Conservation (phyloP, 345 rosid genomes). For the Corchorus capsularis region DNA sequence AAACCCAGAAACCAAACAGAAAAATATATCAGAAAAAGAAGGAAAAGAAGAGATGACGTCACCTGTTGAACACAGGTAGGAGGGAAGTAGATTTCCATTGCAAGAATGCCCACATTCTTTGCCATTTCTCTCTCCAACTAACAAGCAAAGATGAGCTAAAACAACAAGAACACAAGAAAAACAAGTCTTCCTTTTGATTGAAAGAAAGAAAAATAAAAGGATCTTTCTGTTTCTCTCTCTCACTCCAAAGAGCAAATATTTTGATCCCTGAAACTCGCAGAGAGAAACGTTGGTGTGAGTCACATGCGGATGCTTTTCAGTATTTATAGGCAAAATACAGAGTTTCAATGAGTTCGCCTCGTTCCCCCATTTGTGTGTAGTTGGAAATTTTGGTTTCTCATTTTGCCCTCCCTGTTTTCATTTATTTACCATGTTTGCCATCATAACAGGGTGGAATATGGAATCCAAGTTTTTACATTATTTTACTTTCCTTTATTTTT, state of each 20-base stretch:
- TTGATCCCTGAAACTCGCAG: conserved; percentile 9
- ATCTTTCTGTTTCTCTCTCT: not conserved
- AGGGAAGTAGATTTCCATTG: conserved; percentile 97
- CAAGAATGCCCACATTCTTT: conserved; percentile 95
- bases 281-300: conserved; percentile 14
- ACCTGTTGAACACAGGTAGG: conserved; percentile 97
- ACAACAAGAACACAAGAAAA: not conserved
- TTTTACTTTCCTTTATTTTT: not conserved
- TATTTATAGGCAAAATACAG: conserved; percentile 31
- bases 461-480: not conserved
- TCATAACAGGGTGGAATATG: not conserved
- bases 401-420: not conserved
- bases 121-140: conserved; percentile 50
- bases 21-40: conserved; percentile 13
- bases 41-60: not conserved
- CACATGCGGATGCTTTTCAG: not conserved
- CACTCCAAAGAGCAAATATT: not conserved
- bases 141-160: not conserved
- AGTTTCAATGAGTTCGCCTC: conserved; percentile 15
- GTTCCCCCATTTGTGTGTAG: not conserved
- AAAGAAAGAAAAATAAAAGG: not conserved
- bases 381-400: not conserved
- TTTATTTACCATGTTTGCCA: conserved; percentile 21
- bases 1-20: conserved; percentile 9
- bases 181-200: not conserved